Percentiles rank a stretch among this genome's conserved stretches.
These are phyloP conservation scores for Ophiocordyceps robertsii DNA, from an alignment of 2,329 filamentous ascomycete genomes.

Conservation along the genomic window DNA sequence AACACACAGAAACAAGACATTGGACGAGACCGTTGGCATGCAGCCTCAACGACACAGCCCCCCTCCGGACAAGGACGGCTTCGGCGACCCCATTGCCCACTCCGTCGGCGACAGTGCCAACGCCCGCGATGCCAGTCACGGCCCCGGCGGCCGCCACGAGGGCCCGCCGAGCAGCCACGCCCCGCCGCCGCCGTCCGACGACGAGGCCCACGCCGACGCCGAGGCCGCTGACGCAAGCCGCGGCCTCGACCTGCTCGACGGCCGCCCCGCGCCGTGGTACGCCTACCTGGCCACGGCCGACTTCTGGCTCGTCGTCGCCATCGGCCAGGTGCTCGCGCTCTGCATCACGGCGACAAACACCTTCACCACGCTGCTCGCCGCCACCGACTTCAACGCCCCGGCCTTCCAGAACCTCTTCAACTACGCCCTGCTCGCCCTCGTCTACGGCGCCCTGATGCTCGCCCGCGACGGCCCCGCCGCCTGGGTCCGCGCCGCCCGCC, in stretches of 20 bases:
- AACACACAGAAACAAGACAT: neutral
- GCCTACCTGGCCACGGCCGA: slow-evolving; percentile 71
- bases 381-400: slow-evolving; percentile 62
- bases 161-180: neutral
- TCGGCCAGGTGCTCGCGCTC: slow-evolving; percentile 77
- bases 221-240: slow-evolving; percentile 27
- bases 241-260: slow-evolving; percentile 42
- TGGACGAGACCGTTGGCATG: neutral
- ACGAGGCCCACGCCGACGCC: too few relatives aligned
- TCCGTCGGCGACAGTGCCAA: neutral
- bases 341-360: slow-evolving; percentile 92
- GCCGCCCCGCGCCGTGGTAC: slow-evolving; percentile 43
- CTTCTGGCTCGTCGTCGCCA: slow-evolving; percentile 70
- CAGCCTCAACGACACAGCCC: neutral
- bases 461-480: slow-evolving; percentile 64
- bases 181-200: slow-evolving; percentile 1
- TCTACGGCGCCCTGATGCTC: slow-evolving; percentile 72
- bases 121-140: neutral
- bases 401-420: slow-evolving; percentile 95
- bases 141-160: neutral
- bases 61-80: neutral
- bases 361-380: slow-evolving; percentile 62
- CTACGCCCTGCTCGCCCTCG: slow-evolving; percentile 68
- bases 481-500: slow-evolving; percentile 49
- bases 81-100: neutral